Conservation (phyloP, 345 rosid genomes). For the Melastoma malabathricum region DNA sequence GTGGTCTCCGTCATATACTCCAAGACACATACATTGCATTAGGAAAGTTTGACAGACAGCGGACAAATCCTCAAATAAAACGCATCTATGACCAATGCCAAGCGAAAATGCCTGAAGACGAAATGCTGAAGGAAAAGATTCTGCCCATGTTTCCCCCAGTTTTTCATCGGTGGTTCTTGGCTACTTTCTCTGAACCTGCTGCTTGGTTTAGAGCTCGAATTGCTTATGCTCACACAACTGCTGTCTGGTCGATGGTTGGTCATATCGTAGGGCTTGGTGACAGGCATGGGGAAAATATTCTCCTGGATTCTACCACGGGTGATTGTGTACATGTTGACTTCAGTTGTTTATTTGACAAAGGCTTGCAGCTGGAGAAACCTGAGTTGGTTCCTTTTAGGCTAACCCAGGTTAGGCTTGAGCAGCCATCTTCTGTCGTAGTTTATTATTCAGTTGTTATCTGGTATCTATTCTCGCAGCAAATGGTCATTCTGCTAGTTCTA, state of each 20-base stretch:
- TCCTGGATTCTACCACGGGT: slow-evolving; percentile 95
- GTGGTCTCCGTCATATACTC: slow-evolving; percentile 86
- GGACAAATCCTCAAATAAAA: slow-evolving; percentile 82
- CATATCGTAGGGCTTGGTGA: slow-evolving; percentile 97
- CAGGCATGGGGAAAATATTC: slow-evolving; percentile 96
- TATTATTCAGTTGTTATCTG: too few relatives aligned
- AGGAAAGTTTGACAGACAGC: slow-evolving; percentile 84
- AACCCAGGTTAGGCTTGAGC: slow-evolving; percentile 51
- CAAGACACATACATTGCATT: slow-evolving; percentile 70
- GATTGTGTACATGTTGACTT: slow-evolving; percentile 98
- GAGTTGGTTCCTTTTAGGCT: slow-evolving; percentile 96
- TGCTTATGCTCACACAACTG: slow-evolving; percentile 93
- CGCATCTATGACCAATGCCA: slow-evolving; percentile 78
- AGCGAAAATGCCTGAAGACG: slow-evolving; percentile 70
- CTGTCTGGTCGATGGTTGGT: slow-evolving; percentile 99
- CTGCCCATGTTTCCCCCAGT: slow-evolving; percentile 95
- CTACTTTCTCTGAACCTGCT: slow-evolving; percentile 95
- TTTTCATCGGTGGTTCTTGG: slow-evolving; percentile 91
- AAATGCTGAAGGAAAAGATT: slow-evolving; percentile 78
- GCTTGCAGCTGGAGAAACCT: slow-evolving; percentile 93
- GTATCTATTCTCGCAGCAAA: too few relatives aligned
- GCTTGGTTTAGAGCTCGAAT: slow-evolving; percentile 98
- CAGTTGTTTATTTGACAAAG: slow-evolving; percentile 95
- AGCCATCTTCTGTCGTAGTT: too few relatives aligned
- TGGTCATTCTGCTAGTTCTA: too few relatives aligned